Evolutionary conservation across 176 grass and related monocot genomes (phyloP).

Genomic region (Ensete ventricosum): DNA sequence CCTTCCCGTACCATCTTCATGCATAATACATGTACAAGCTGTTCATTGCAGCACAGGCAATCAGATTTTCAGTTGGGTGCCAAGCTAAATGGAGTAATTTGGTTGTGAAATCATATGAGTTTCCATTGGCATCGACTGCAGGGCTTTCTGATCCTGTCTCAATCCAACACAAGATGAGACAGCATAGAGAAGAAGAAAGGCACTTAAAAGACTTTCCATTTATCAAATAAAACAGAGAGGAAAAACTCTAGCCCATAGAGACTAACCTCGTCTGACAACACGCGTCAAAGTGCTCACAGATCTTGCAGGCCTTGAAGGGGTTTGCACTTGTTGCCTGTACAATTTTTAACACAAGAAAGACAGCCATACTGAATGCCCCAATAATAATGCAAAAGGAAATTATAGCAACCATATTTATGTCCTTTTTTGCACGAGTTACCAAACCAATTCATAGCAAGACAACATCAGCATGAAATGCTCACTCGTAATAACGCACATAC

Average conservation of each 20-base stretch:
- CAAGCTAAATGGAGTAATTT: slow-evolving; percentile 16
- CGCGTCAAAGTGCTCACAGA: neutral
- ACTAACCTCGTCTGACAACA: slow-evolving; percentile 3
- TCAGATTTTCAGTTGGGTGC: slow-evolving; percentile 10
- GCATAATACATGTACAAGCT: slow-evolving; percentile 14
- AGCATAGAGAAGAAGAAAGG: neutral
- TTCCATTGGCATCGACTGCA: neutral
- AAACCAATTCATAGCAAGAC: too few species aligned
- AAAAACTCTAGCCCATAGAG: too few species aligned
- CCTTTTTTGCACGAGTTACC: too few species aligned
- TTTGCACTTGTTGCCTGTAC: neutral
- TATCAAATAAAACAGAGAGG: too few species aligned
- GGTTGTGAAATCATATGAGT: slow-evolving; percentile 3
- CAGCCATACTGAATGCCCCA: too few species aligned
- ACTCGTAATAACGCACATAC: too few species aligned
- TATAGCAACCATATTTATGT: too few species aligned
- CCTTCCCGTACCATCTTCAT: neutral
- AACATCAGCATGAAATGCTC: too few species aligned
- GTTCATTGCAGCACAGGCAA: slow-evolving; percentile 11
- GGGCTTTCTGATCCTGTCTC: slow-evolving; percentile 1
- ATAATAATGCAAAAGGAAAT: too few species aligned
- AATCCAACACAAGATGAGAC: neutral
- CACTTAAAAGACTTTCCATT: too few species aligned
- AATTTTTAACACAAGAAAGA: neutral
- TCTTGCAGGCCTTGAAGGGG: neutral